Evolutionary conservation across 176 grass and related monocot genomes (phyloP).

Genomic region (Bonia amplexicaulis): DNA sequence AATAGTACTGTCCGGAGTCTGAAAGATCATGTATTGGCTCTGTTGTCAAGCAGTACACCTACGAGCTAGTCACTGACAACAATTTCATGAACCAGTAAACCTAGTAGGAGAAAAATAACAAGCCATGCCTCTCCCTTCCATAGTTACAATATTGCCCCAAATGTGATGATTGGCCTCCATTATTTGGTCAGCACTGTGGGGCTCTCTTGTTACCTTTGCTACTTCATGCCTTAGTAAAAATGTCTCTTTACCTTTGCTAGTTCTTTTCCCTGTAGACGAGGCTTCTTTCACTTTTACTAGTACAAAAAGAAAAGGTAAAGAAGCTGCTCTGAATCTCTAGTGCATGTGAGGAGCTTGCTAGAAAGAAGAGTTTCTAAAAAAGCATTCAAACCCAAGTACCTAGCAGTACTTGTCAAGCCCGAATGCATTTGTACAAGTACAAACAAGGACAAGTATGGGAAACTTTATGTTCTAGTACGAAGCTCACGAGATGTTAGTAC

Average conservation of each 20-base stretch:
- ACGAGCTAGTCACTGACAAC: constrained; percentile 20
- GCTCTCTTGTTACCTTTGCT: neutral
- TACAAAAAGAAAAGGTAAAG: neutral
- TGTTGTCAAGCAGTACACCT: constrained; percentile 30
- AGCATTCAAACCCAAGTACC: constrained; percentile 23
- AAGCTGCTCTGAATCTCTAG: neutral
- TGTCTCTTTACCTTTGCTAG: too few species aligned
- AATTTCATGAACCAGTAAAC: neutral
- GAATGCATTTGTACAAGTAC: neutral
- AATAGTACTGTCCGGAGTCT: neutral
- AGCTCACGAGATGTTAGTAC: too few species aligned
- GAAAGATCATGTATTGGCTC: neutral
- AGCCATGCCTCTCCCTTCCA: neutral
- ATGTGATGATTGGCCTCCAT: constrained; percentile 26
- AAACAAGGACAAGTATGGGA: neutral
- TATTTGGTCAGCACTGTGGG: constrained; percentile 30
- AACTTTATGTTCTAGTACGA: neutral
- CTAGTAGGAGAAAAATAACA: neutral
- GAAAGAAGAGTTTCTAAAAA: neutral
- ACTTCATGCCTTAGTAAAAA: neutral
- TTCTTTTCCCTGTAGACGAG: neutral
- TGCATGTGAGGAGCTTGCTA: constrained; percentile 17
- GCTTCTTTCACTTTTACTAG: neutral
- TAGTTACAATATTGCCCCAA: neutral
- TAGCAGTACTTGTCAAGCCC: neutral